These are phyloP conservation scores for Citrus maxima DNA, from an alignment of 345 rosid species.

Conservation along the genomic window DNA sequence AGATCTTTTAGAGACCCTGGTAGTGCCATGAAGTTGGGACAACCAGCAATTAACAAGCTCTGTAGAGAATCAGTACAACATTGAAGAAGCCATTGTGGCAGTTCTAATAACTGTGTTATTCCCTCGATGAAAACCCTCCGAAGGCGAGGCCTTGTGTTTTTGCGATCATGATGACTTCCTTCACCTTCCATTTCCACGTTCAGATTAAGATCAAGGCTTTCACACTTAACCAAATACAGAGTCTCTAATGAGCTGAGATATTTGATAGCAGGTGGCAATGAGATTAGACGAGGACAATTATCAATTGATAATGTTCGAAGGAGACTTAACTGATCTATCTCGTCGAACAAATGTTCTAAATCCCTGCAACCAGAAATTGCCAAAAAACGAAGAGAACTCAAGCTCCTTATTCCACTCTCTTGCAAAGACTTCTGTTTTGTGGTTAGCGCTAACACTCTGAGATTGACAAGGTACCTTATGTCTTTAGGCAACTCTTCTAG, in stretches of 20 bases:
- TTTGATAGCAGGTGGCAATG: constrained; percentile 15
- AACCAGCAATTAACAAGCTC: not conserved
- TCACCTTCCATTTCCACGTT: not conserved
- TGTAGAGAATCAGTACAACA: constrained; percentile 14
- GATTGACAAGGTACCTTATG: constrained; percentile 9
- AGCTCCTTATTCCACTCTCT: not conserved
- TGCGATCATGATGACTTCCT: too few relatives aligned
- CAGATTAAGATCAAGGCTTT: constrained; percentile 2
- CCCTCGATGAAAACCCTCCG: not conserved
- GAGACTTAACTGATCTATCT: constrained; percentile 5
- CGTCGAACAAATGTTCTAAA: constrained; percentile 11
- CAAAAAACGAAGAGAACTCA: not conserved
- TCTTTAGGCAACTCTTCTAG: constrained; percentile 8
- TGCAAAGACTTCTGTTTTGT: not conserved
- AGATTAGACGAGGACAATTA: constrained; percentile 6
- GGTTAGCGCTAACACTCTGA: constrained; percentile 5
- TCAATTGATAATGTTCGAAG: constrained; percentile 12
- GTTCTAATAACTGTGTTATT: constrained; percentile 8
- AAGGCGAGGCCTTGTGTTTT: constrained; percentile 8
- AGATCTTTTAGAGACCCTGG: constrained; percentile 17
- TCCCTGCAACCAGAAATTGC: not conserved
- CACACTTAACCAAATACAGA: constrained; percentile 12
- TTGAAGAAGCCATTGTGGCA: constrained; percentile 33
- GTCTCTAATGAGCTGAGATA: constrained; percentile 13
- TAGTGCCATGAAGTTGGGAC: constrained; percentile 12